Evolutionary conservation across 2,329 filamentous ascomycete genomes (phyloP), one percentile per base, ranked within the genome.

Genomic region (Ophiostoma sp.): DNA sequence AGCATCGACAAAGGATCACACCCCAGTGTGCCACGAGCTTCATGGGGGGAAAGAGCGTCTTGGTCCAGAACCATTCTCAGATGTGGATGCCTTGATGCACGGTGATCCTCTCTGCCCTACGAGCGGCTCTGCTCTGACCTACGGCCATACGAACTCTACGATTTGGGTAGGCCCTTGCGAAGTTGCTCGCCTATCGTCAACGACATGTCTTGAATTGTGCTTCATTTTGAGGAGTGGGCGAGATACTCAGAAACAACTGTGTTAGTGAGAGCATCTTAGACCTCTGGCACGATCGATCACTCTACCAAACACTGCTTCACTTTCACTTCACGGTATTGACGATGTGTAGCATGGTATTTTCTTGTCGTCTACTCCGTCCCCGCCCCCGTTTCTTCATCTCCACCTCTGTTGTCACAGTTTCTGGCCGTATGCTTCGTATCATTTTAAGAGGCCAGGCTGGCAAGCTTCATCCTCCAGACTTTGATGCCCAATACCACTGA

Each of bases 51-150:
- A 6, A 6, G 42, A 19, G 15, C 42, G 9, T 42, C 33, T 64
- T 36, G 59, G 12, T 17, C 59, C 19, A 39, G 33, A 64, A 17
- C 59, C 33, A 42, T 42, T 25, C 4, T 64, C 59, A 33, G 8
- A 22, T 39, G 36, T 64, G 59, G 33, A 22, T 64, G 59, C 9
- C 19, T 25, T 15, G n/a, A 64, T 64, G 59, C 59, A 42, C n/a
- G 59, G 59, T 64, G 59, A 64, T 64, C 59, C 33, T 64, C n/a
- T 39, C 59, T 64, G 59, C 59, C 59, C 59, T 64, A 64, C 6
- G 33, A 48, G 59, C 33, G 59, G 59, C 59, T 22, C 59, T 64
- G 19, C 33, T 15, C 59, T 25, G 36, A 3, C 19, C 33, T 6
- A 25, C 59, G 33, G 15, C n/a, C 33, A 4, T 48, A 17, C 39